A percentile compares a stretch with the other conserved stretches of the same genome.
Conservation (phyloP, 257 asterid genomes). For the Nicotiana attenuata region DNA sequence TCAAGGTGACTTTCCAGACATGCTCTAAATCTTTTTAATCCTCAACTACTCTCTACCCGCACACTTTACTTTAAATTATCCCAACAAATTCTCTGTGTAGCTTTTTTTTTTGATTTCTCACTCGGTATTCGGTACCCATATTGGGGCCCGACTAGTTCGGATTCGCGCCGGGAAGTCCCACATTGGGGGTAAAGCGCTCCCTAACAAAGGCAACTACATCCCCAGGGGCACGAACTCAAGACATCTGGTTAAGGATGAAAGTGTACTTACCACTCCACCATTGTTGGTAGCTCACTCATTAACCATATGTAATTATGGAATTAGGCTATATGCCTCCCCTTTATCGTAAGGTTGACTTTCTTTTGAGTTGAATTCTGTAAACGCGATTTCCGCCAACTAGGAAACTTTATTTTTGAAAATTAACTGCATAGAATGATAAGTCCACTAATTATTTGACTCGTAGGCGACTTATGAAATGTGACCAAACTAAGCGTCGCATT, state of each 20-base stretch:
- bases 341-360: neutral
- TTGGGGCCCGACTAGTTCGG: too few species aligned
- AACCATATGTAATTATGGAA: neutral
- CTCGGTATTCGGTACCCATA: too few species aligned
- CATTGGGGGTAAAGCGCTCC: too few species aligned
- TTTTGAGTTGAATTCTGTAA: constrained; percentile 30
- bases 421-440: neutral
- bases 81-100: neutral
- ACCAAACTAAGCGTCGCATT: neutral
- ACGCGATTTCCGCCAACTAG: constrained; percentile 25
- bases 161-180: too few species aligned
- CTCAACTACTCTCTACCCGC: constrained; percentile 12
- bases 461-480: constrained; percentile 23
- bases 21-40: neutral
- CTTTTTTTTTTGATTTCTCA: too few species aligned
- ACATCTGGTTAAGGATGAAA: too few species aligned
- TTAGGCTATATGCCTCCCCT: constrained; percentile 1
- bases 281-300: too few species aligned
- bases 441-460: constrained; percentile 25
- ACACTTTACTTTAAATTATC: neutral
- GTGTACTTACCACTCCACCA: too few species aligned
- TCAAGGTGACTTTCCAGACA: too few species aligned
- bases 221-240: too few species aligned
- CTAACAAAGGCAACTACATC: too few species aligned
- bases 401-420: constrained; percentile 10